These are phyloP conservation scores for Xanthoconium purpureum DNA, from an alignment of 768 basidiomycete species.

Conservation along the genomic window DNA sequence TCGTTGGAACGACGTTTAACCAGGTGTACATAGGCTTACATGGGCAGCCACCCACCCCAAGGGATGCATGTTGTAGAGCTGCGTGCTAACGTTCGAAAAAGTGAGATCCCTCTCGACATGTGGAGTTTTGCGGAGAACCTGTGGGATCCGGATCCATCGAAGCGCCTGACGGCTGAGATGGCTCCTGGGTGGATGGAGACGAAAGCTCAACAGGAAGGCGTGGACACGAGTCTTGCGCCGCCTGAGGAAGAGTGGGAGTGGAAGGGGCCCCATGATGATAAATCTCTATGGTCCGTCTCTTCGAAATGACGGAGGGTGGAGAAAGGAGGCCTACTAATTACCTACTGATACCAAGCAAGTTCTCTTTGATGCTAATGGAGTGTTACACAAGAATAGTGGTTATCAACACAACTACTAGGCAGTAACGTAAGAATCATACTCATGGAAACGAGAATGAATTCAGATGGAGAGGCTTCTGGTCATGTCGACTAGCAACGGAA, in stretches of 20 bases:
- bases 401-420: background rate
- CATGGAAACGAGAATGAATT: too few species aligned
- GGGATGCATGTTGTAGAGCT: background rate
- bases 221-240: slow-evolving; percentile 2
- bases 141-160: slow-evolving; percentile 15
- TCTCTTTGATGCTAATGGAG: too few species aligned
- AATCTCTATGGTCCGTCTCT: slow-evolving; percentile 10
- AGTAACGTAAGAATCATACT: too few species aligned
- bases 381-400: too few species aligned
- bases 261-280: background rate
- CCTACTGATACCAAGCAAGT: too few species aligned
- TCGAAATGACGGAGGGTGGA: background rate
- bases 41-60: slow-evolving; percentile 11
- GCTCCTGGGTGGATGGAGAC: slow-evolving; percentile 25
- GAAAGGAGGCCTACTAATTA: too few species aligned
- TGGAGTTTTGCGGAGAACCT: slow-evolving; percentile 32
- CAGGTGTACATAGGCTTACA: slow-evolving; percentile 13
- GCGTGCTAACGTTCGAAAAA: slow-evolving; percentile 5
- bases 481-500: background rate
- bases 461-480: background rate
- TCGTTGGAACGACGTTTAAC: background rate
- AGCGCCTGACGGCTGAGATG: slow-evolving; percentile 24
- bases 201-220: slow-evolving; percentile 9
- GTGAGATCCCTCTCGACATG: slow-evolving; percentile 20
- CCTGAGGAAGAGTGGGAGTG: slow-evolving; percentile 22